Evolutionary conservation across 805 yeast species (phyloP), one percentile per base, ranked within the genome.

Genomic region (Zygosaccharomyces bisporus): DNA sequence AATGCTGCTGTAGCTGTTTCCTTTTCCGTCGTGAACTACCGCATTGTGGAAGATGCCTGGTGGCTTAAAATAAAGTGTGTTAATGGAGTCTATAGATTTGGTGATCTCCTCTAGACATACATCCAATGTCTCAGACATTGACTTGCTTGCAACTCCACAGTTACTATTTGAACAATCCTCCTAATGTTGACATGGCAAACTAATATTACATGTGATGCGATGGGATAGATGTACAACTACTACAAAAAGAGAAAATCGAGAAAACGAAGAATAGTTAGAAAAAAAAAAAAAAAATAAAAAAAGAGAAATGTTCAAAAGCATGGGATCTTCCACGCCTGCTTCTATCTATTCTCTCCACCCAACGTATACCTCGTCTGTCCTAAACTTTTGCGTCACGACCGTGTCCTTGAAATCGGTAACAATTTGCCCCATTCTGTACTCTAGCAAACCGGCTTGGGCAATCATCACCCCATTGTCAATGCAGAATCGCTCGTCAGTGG

Each of bases 391-490:
- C 0, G 96, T 85, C 54, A 96, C 93, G 2, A 86, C 90, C 0
- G 96, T 84, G 45, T 86, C 79, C 20, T 69, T 61, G 39, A 91
- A 55, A 5, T 71, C 73, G 19, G 69, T 74, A 2, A 78, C 77
- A 10, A 60, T 57, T 44, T 78, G 80, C 1, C 97, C 96, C 74
- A 82, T 84, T 54, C 98, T 73, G 59, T 80, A 89, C 41, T 85
- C 86, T 47, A 93, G 64, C 38, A 93, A 69, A 0, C 99, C 99
- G 0, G 99, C 98, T 58, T 93, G 99, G 0, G 99, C 99, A 57
- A 93, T 93, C 99, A 93, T 93, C 30, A 91, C 93, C 8, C 99
- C 99, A 59, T 93, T 93, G 62, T 93, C 99, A 34, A 93, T 93
- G 67, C 99, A 93, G 61, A 93, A 91, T 46, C 98, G 69, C 60